Conservation (phyloP, 768 basidiomycete species). For the Panaeolus papilionaceus region DNA sequence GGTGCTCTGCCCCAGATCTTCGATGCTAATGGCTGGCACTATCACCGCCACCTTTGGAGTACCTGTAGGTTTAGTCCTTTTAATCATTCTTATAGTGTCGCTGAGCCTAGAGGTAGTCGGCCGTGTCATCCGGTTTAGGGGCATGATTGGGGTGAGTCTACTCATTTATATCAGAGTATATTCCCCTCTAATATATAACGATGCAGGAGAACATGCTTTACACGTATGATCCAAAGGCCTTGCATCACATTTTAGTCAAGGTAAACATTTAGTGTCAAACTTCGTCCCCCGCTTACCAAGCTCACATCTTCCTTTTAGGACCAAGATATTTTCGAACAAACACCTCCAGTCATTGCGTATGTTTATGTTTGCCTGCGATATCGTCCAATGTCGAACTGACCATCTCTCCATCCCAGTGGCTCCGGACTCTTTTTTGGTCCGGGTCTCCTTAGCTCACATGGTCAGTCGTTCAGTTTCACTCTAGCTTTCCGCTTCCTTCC, state of each 20-base stretch:
- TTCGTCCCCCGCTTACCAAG: background rate
- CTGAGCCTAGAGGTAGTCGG: background rate
- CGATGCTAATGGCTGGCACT: conserved; percentile 36
- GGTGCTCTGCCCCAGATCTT: background rate
- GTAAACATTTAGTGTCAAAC: conserved; percentile 15
- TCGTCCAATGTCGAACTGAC: conserved; percentile 1
- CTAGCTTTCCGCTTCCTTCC: background rate
- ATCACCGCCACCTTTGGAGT: conserved; percentile 38
- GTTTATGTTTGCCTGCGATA: conserved; percentile 31
- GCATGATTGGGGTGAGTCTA: conserved; percentile 1
- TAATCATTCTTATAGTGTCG: background rate
- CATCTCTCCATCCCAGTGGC: conserved; percentile 16
- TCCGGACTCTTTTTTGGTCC: conserved; percentile 32
- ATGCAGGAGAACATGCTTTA: conserved; percentile 37
- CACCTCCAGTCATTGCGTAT: conserved; percentile 31
- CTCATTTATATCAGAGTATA: background rate
- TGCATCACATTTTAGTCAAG: conserved; percentile 53
- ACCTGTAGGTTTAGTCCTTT: conserved; percentile 34
- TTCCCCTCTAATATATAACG: background rate
- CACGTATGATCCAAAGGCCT: conserved; percentile 50
- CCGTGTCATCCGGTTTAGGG: background rate
- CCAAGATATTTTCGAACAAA: conserved; percentile 37
- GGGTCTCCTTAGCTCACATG: conserved; percentile 34
- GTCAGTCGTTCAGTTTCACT: conserved; percentile 17
- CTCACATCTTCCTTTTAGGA: conserved; percentile 28